A percentile compares a stretch with the other conserved stretches of the same genome.
phyloP scores from a whole-genome alignment of 108 stramenopile species.

The Skeletonema menzelii region DNA sequence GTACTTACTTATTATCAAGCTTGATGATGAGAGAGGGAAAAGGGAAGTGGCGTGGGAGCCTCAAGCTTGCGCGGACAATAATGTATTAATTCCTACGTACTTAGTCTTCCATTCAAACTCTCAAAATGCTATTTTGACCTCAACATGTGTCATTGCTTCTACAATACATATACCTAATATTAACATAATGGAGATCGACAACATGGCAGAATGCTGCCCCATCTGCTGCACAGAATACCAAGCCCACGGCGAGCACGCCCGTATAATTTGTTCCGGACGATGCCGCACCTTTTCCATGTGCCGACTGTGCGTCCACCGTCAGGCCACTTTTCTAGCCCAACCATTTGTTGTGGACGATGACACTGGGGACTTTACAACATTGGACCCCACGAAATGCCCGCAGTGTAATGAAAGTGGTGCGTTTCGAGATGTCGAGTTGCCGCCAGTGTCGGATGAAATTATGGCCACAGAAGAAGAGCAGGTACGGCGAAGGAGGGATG shows the following conservation, averaged over 20 bases:
- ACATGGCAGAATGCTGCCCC: not conserved
- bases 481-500: not conserved
- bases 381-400: constrained; percentile 21
- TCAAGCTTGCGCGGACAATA: no score
- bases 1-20: no score
- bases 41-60: no score
- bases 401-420: constrained; percentile 19
- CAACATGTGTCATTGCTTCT: no score
- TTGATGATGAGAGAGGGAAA: no score
- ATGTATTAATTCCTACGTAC: no score
- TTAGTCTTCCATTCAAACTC: no score
- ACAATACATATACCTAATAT: no score
- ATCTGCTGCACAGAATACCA: not conserved
- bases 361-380: constrained; percentile 14
- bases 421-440: not conserved
- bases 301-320: constrained; percentile 18
- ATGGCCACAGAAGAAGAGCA: constrained; percentile 1
- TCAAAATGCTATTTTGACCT: no score
- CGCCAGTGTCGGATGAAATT: constrained; percentile 7
- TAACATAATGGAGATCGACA: not conserved
- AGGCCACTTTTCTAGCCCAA: not conserved
- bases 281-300: constrained; percentile 19
- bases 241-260: not conserved
- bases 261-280: not conserved
- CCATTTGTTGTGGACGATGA: constrained; percentile 15